These are phyloP conservation scores for Aureoboletus auriporus DNA, from an alignment of 768 basidiomycete genomes.

Conservation along the genomic window DNA sequence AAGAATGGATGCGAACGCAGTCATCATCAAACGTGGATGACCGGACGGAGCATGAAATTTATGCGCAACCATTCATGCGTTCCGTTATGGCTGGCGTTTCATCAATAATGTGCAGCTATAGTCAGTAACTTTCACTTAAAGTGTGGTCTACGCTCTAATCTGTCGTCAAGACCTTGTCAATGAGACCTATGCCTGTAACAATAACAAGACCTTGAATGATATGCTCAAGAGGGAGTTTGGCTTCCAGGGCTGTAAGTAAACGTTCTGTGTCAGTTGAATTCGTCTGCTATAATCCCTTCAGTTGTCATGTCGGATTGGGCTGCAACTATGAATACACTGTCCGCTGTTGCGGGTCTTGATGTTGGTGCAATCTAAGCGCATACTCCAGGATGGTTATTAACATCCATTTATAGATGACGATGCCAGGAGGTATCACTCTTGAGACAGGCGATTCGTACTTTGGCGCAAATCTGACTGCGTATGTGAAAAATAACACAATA, in stretches of 20 bases:
- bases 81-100: slow-evolving; percentile 64
- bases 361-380: slow-evolving; percentile 31
- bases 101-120: slow-evolving; percentile 65
- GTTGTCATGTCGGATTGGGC: slow-evolving; percentile 61
- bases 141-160: not conserved
- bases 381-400: not conserved
- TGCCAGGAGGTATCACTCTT: slow-evolving; percentile 59
- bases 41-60: slow-evolving; percentile 51
- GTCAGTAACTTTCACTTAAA: slow-evolving; percentile 12
- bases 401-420: slow-evolving; percentile 52
- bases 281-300: slow-evolving; percentile 14
- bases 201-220: slow-evolving; percentile 54
- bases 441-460: slow-evolving; percentile 45
- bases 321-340: slow-evolving; percentile 46
- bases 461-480: slow-evolving; percentile 53
- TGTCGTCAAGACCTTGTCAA: slow-evolving; percentile 45
- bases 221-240: slow-evolving; percentile 62
- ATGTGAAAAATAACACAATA: slow-evolving; percentile 59
- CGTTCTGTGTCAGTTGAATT: not conserved
- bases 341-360: slow-evolving; percentile 60
- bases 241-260: slow-evolving; percentile 55
- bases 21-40: slow-evolving; percentile 38
- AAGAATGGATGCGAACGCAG: slow-evolving; percentile 32
- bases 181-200: slow-evolving; percentile 61
- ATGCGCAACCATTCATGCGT: slow-evolving; percentile 53